Conservation (phyloP, 163 green algal genomes). For the Prototheca stagnorum region DNA sequence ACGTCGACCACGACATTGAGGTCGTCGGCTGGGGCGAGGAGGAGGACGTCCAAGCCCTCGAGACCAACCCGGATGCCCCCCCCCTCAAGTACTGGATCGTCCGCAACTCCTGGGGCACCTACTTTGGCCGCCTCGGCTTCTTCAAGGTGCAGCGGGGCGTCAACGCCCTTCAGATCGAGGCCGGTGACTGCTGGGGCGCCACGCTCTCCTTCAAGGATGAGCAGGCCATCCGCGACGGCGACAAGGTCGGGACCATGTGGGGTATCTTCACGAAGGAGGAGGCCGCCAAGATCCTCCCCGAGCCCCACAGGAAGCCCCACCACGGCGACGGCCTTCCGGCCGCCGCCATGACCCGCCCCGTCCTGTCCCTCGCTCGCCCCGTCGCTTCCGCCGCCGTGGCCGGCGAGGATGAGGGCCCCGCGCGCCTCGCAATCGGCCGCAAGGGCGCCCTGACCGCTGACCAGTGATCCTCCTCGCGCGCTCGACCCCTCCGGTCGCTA, state of each 20-base stretch:
- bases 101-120: conserved; percentile 68
- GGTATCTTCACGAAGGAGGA: conserved; percentile 27
- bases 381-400: background rate
- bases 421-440: background rate
- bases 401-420: background rate
- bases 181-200: conserved; percentile 53
- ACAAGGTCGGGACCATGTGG: conserved; percentile 56
- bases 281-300: conserved; percentile 10
- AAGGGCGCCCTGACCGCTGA: no score
- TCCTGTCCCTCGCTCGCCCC: no score
- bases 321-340: background rate
- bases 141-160: conserved; percentile 45
- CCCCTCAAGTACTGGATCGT: conserved; percentile 49
- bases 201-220: conserved; percentile 34
- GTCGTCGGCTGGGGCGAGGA: conserved; percentile 68
- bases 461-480: no score
- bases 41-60: background rate
- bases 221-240: conserved; percentile 34
- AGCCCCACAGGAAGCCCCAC: conserved; percentile 1
- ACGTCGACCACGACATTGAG: conserved; percentile 72
- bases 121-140: conserved; percentile 60
- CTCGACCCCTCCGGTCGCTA: no score
- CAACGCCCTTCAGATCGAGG: conserved; percentile 56
- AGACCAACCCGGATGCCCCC: background rate
- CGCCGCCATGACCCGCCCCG: background rate